A percentile compares a stretch with the other conserved stretches of the same genome.
These are phyloP conservation scores for Pythium rhizo-oryzae DNA, from an alignment of 352 stramenopile species.

Conservation along the genomic window DNA sequence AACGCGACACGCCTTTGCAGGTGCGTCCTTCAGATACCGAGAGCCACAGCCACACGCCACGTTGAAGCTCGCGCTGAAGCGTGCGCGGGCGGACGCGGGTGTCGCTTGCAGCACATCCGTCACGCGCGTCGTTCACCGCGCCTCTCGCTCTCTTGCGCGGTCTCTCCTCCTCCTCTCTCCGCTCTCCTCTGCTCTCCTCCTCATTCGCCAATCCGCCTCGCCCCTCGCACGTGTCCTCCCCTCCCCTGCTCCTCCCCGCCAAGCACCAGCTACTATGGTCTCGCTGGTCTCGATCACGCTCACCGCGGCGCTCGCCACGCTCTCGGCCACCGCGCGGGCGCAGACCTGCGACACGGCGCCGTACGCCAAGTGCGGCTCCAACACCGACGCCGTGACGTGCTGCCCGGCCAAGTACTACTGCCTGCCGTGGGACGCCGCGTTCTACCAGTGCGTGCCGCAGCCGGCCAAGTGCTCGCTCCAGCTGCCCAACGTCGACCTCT, in stretches of 20 bases:
- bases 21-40: too few species aligned
- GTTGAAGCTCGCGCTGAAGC: too few species aligned
- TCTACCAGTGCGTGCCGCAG: conserved; percentile 47
- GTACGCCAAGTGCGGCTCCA: conserved; percentile 31
- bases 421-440: conserved; percentile 44
- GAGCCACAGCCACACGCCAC: too few species aligned
- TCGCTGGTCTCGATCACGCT: neutral
- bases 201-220: conserved; percentile 19
- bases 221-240: neutral
- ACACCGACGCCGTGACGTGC: conserved; percentile 30
- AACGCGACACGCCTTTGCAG: conserved; percentile 10
- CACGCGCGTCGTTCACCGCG: too few species aligned
- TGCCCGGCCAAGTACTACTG: conserved; percentile 48
- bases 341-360: conserved; percentile 25
- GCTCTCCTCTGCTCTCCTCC: neutral
- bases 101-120: too few species aligned
- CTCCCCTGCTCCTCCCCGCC: neutral
- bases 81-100: too few species aligned
- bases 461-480: conserved; percentile 40
- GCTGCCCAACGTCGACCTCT: conserved; percentile 45
- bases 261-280: conserved; percentile 9
- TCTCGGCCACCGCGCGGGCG: neutral
- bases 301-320: neutral
- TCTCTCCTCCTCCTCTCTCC: neutral
- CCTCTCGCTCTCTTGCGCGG: too few species aligned